A percentile compares a stretch with the other conserved stretches of the same genome.
Conservation (phyloP, 2,329 filamentous ascomycete species). For the Colletotrichum endophyticum region DNA sequence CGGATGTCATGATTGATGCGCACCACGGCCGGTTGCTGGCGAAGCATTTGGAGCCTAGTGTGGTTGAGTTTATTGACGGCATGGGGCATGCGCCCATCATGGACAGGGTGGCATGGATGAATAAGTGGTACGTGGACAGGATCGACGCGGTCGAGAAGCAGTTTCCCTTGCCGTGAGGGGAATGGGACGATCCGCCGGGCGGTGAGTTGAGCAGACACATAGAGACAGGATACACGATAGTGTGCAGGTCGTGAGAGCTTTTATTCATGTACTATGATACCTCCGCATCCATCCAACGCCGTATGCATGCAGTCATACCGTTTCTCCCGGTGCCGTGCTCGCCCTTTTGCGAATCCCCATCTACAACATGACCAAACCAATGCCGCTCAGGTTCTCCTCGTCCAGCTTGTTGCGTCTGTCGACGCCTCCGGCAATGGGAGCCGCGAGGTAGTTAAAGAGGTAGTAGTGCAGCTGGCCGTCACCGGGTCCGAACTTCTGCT, state of each 20-base stretch:
- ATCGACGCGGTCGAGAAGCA: slow-evolving; percentile 56
- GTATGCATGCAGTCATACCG: neutral
- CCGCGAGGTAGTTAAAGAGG: slow-evolving; percentile 93
- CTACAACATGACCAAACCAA: slow-evolving; percentile 82
- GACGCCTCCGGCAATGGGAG: slow-evolving; percentile 84
- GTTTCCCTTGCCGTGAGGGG: slow-evolving; percentile 29
- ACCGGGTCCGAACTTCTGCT: slow-evolving; percentile 93
- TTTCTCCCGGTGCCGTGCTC: neutral
- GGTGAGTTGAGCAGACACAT: neutral
- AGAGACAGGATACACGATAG: neutral
- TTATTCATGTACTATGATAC: slow-evolving; percentile 15
- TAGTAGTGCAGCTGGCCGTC: slow-evolving; percentile 98
- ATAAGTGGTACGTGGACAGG: slow-evolving; percentile 62
- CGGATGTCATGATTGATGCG: slow-evolving; percentile 79
- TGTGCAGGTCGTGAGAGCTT: neutral
- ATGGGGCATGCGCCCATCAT: slow-evolving; percentile 78
- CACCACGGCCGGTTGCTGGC: slow-evolving; percentile 74
- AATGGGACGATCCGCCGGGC: neutral
- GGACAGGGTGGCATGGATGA: slow-evolving; percentile 74
- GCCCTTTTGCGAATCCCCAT: neutral
- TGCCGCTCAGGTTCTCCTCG: slow-evolving; percentile 78
- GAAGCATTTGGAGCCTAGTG: slow-evolving; percentile 65
- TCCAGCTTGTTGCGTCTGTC: slow-evolving; percentile 81
- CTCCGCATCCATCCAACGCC: slow-evolving; percentile 2
- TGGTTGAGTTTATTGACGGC: slow-evolving; percentile 68